A percentile compares a stretch with the other conserved stretches of the same genome.
These are phyloP conservation scores for Termitomyces sp. DNA, from an alignment of 768 basidiomycete genomes.

Conservation along the genomic window DNA sequence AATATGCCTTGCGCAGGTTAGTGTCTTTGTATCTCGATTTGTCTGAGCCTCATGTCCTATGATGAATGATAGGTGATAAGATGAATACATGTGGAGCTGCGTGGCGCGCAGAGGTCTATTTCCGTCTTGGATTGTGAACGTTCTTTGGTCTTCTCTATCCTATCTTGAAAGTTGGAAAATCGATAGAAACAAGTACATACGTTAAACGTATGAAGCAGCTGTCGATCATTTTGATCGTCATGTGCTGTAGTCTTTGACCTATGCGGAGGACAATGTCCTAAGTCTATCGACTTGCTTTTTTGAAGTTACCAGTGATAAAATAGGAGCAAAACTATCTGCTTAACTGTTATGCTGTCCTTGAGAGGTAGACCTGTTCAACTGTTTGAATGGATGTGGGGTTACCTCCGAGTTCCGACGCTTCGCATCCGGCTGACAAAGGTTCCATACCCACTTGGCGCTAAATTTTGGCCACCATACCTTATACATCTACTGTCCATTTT, in stretches of 20 bases:
- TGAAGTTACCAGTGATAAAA: no score
- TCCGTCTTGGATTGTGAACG: background rate
- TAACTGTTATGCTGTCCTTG: no score
- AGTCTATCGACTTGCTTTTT: background rate
- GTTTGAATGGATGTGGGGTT: no score
- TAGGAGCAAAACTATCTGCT: no score
- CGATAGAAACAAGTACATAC: background rate
- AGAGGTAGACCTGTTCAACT: no score
- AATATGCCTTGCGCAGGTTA: conserved; percentile 26
- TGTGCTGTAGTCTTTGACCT: no score
- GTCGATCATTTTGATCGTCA: background rate
- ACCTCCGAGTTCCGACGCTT: background rate
- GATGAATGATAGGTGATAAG: conserved; percentile 17
- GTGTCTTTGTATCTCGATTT: conserved; percentile 3
- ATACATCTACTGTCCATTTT: background rate
- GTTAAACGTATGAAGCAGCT: no score
- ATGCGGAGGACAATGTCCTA: background rate
- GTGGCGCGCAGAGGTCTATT: conserved; percentile 26
- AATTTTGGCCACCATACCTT: background rate
- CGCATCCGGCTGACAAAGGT: background rate
- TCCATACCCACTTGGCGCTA: background rate
- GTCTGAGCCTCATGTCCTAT: background rate
- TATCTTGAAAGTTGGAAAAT: background rate
- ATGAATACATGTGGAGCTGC: conserved; percentile 26
- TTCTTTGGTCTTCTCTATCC: background rate